Percentiles rank a stretch among this genome's conserved stretches.
Conservation (phyloP, 129 eudicot genomes). For the Saussurea involucrata region DNA sequence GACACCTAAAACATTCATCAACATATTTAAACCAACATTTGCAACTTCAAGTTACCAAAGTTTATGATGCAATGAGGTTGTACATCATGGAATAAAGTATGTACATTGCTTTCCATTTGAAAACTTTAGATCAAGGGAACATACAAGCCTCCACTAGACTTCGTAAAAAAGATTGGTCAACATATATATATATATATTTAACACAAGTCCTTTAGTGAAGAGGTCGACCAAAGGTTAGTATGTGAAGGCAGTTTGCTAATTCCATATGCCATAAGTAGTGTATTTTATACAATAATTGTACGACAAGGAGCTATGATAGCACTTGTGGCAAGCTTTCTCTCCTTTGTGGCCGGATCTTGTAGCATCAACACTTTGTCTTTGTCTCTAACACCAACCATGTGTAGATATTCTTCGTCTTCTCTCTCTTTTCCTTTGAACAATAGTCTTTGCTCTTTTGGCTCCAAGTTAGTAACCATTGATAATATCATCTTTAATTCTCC, state of each 20-base stretch:
- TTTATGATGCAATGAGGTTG: background rate
- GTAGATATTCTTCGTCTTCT: slow-evolving; percentile 70
- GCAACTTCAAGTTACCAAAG: background rate
- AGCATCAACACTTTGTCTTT: slow-evolving; percentile 73
- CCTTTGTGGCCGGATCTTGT: slow-evolving; percentile 82
- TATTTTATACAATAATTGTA: slow-evolving; percentile 47
- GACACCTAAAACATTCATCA: background rate
- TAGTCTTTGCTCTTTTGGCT: slow-evolving; percentile 74
- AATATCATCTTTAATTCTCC: slow-evolving; percentile 73
- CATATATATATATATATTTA: background rate
- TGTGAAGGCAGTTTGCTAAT: background rate
- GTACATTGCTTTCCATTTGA: slow-evolving; percentile 3
- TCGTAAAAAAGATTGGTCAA: slow-evolving; percentile 16
- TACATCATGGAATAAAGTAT: slow-evolving; percentile 6
- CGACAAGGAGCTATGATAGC: slow-evolving; percentile 45
- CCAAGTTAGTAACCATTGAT: slow-evolving; percentile 58
- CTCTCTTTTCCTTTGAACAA: slow-evolving; percentile 82
- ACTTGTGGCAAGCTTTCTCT: slow-evolving; percentile 44
- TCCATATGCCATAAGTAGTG: background rate
- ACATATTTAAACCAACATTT: background rate
- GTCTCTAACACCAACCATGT: slow-evolving; percentile 89
- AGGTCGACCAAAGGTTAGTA: slow-evolving; percentile 16
- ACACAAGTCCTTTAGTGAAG: slow-evolving; percentile 2
- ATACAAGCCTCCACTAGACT: background rate
- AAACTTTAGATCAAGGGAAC: background rate